Evolutionary conservation across 176 grass and related monocot species (phyloP).

Genomic region (Stipa capillata): DNA sequence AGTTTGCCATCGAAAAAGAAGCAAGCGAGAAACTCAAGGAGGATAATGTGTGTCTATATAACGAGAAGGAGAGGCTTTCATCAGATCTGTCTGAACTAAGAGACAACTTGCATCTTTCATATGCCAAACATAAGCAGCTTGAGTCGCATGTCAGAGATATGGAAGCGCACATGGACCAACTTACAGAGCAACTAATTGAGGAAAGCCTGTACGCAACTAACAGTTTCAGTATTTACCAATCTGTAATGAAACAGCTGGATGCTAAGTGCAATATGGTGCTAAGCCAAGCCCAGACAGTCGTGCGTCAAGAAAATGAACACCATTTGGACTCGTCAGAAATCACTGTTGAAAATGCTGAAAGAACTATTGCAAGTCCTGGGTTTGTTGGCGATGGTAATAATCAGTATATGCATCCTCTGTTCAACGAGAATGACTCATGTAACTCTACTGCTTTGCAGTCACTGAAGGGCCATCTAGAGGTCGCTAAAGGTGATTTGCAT

Average conservation of each 20-base stretch:
- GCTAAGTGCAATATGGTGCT: slow-evolving; percentile 15
- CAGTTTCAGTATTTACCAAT: slow-evolving; percentile 55
- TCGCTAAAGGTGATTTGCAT: slow-evolving; percentile 54
- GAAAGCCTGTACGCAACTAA: slow-evolving; percentile 44
- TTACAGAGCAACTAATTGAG: slow-evolving; percentile 62
- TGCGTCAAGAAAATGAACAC: slow-evolving; percentile 9
- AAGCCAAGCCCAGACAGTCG: neutral
- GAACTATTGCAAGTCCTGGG: neutral
- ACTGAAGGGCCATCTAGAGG: slow-evolving; percentile 52
- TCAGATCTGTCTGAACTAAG: slow-evolving; percentile 62
- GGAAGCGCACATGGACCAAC: slow-evolving; percentile 38
- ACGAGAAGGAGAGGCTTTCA: slow-evolving; percentile 51
- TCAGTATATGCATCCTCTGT: slow-evolving; percentile 1
- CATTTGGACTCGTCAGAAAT: slow-evolving; percentile 2
- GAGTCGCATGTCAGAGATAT: slow-evolving; percentile 57
- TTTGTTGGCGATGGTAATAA: slow-evolving; percentile 4
- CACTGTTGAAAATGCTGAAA: slow-evolving; percentile 26
- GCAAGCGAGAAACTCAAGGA: slow-evolving; percentile 51
- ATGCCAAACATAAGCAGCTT: slow-evolving; percentile 47
- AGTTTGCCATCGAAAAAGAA: slow-evolving; percentile 23
- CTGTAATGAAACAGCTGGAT: slow-evolving; percentile 49
- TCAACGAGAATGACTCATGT: slow-evolving; percentile 14
- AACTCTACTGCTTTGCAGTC: slow-evolving; percentile 38
- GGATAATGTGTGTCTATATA: slow-evolving; percentile 44
- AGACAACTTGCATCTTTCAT: slow-evolving; percentile 48